These are phyloP conservation scores for Sphenostylis stenocarpa DNA, from an alignment of 306 rosid genomes.

Conservation along the genomic window DNA sequence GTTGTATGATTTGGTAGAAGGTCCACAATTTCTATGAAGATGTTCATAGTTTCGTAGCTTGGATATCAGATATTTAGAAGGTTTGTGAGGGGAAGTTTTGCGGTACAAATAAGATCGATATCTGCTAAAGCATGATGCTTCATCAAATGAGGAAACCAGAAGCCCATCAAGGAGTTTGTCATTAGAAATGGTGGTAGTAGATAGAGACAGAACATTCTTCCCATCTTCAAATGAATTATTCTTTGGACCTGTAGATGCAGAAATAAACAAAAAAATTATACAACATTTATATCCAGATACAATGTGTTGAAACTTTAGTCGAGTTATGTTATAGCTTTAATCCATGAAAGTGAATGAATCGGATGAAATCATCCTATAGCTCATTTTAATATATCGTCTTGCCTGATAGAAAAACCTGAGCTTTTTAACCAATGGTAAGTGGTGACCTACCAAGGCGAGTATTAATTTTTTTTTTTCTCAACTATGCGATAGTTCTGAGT, in stretches of 20 bases:
- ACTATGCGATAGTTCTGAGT: background rate
- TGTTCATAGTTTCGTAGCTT: slow-evolving; percentile 71
- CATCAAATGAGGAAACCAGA: slow-evolving; percentile 54
- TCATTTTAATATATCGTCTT: background rate
- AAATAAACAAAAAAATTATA: background rate
- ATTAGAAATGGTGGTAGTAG: background rate
- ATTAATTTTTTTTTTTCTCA: background rate
- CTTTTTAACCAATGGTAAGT: slow-evolving; percentile 2
- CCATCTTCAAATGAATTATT: slow-evolving; percentile 23
- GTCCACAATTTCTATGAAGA: slow-evolving; percentile 70
- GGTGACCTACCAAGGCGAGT: slow-evolving; percentile 19
- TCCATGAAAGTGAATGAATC: background rate
- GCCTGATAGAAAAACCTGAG: slow-evolving; percentile 1
- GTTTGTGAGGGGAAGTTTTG: slow-evolving; percentile 53
- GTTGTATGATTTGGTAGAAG: slow-evolving; percentile 53
- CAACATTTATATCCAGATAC: background rate
- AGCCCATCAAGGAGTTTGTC: slow-evolving; percentile 58
- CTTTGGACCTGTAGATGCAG: slow-evolving; percentile 26
- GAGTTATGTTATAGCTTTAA: background rate
- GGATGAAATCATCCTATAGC: background rate
- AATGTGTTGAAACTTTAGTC: background rate
- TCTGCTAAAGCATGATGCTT: slow-evolving; percentile 65
- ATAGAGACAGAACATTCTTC: slow-evolving; percentile 11
- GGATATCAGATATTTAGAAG: slow-evolving; percentile 58
- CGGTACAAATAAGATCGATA: slow-evolving; percentile 58